These are phyloP conservation scores for Pyronema omphalodes DNA, from an alignment of 495 filamentous ascomycete genomes.

Conservation along the genomic window DNA sequence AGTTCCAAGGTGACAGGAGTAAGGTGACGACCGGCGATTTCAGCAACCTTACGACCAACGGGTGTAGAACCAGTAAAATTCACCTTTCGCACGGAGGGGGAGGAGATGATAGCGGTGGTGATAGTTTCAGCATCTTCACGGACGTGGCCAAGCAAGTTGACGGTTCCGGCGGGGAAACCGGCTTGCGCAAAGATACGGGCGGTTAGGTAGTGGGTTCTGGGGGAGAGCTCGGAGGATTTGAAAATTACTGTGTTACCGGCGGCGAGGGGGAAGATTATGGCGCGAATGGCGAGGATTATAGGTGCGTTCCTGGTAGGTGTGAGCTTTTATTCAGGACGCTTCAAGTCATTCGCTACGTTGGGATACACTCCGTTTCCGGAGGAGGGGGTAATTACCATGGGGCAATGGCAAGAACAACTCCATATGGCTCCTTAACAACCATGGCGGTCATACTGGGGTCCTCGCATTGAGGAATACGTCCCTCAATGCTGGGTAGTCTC, in stretches of 20 bases:
- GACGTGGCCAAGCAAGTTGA: constrained; percentile 39
- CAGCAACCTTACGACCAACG: constrained; percentile 40
- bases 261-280: constrained; percentile 58
- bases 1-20: constrained; percentile 55
- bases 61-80: constrained; percentile 48
- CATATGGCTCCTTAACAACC: constrained; percentile 63
- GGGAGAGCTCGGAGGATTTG: constrained; percentile 61
- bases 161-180: constrained; percentile 42
- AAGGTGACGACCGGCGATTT: constrained; percentile 39
- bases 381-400: constrained; percentile 42
- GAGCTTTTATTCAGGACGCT: not conserved
- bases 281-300: constrained; percentile 47
- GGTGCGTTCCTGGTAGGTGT: constrained; percentile 45
- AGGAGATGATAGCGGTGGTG: constrained; percentile 37
- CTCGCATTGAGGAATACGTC: constrained; percentile 38
- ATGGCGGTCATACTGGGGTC: constrained; percentile 33
- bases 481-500: constrained; percentile 40
- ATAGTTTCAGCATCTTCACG: constrained; percentile 36
- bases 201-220: constrained; percentile 56
- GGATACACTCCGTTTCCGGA: not conserved
- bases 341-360: no score
- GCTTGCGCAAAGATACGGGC: constrained; percentile 53
- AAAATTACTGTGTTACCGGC: constrained; percentile 61
- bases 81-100: constrained; percentile 40
- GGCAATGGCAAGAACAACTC: constrained; percentile 63